These are phyloP conservation scores for Oryza brachyantha DNA, from an alignment of 176 grass and related monocot species.

Conservation along the genomic window DNA sequence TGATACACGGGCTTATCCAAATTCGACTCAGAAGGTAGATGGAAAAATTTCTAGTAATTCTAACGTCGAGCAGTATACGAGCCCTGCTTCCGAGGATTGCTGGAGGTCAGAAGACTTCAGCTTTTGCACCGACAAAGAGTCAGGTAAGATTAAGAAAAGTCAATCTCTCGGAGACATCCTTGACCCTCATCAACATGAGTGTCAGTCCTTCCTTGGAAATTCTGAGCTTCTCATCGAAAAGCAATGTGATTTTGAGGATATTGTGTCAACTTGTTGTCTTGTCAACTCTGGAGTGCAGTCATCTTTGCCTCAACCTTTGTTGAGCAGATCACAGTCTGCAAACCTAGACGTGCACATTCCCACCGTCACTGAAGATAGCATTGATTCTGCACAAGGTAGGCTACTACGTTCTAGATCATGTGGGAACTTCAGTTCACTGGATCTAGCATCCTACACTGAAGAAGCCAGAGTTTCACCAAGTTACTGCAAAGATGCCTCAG, in stretches of 20 bases:
- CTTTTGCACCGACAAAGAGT: not conserved
- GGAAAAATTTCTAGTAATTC: not conserved
- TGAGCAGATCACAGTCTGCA: not conserved
- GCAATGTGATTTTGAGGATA: not conserved
- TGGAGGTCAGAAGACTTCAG: not conserved
- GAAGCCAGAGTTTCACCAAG: not conserved
- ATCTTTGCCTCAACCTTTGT: not conserved
- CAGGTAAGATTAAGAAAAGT: slow-evolving; percentile 1
- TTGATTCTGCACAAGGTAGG: not conserved
- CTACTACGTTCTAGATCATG: not conserved
- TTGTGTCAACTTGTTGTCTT: not conserved
- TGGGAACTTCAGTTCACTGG: not conserved
- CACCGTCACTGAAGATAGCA: not conserved
- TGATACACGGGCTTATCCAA: not conserved
- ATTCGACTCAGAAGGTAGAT: not conserved
- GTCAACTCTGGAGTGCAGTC: slow-evolving; percentile 9
- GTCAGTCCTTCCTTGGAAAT: not conserved
- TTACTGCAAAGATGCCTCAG: not conserved
- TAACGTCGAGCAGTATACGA: not conserved
- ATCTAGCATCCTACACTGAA: not conserved
- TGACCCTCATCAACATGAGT: not conserved
- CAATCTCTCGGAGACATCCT: slow-evolving; percentile 6
- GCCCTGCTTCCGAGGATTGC: not conserved
- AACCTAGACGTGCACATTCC: not conserved
- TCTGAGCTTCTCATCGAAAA: not conserved